Conservation (phyloP, 371 early-diverging fungal genomes). For the Capillidium rhysosporum region DNA sequence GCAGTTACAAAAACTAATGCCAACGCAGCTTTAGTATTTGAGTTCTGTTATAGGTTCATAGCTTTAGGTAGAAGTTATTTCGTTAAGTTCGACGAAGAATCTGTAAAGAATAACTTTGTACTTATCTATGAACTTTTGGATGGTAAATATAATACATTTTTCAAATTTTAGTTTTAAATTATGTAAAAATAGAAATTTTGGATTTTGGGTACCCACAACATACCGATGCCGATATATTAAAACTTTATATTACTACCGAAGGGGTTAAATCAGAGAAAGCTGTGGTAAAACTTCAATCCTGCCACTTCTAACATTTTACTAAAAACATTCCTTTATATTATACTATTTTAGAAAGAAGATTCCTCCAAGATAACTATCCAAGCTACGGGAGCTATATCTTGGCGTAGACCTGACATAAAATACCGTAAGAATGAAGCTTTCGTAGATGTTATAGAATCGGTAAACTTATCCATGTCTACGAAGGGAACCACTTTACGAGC, state of each 20-base stretch:
- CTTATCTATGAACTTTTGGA: conserved; percentile 79
- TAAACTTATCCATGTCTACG: conserved; percentile 61
- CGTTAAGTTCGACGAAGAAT: conserved; percentile 73
- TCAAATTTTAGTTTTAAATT: background rate
- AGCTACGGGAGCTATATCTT: conserved; percentile 74
- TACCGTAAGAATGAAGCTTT: conserved; percentile 82
- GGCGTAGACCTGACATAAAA: conserved; percentile 75
- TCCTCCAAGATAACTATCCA: conserved; percentile 73
- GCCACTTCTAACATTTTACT: background rate
- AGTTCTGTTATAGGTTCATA: conserved; percentile 60
- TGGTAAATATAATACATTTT: conserved; percentile 24
- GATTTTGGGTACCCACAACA: conserved; percentile 87
- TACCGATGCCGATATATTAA: conserved; percentile 69
- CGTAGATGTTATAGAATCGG: conserved; percentile 74
- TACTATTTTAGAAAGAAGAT: conserved; percentile 33
- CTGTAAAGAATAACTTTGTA: conserved; percentile 78
- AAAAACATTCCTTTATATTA: too few species aligned
- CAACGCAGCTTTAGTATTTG: conserved; percentile 67
- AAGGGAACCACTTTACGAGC: conserved; percentile 58
- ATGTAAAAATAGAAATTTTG: conserved; percentile 42
- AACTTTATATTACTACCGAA: conserved; percentile 76
- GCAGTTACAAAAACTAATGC: conserved; percentile 68
- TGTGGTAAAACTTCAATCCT: conserved; percentile 12
- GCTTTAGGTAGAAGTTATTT: conserved; percentile 62
- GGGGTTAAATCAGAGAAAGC: conserved; percentile 61